Percentiles rank a stretch among this genome's conserved stretches.
Evolutionary conservation across 345 rosid species (phyloP).

Genomic region (Syzygium aqueum): DNA sequence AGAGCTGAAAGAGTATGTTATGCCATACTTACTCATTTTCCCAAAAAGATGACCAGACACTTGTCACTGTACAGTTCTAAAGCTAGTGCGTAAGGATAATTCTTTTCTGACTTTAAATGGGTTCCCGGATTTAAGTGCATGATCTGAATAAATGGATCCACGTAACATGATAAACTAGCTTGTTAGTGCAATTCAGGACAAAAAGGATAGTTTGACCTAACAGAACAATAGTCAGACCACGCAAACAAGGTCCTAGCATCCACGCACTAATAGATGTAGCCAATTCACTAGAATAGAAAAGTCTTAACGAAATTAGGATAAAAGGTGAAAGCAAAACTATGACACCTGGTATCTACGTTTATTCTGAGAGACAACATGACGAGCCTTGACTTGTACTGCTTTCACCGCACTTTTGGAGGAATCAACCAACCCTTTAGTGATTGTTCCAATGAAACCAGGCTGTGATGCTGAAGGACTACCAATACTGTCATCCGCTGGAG

Average conservation of each 20-base stretch:
- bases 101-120: not conserved
- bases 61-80: not conserved
- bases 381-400: constrained; percentile 92
- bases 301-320: not conserved
- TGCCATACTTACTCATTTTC: not conserved
- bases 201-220: not conserved
- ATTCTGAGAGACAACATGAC: constrained; percentile 91
- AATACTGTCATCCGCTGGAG: constrained; percentile 22
- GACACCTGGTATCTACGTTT: constrained; percentile 92
- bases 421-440: constrained; percentile 72
- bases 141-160: not conserved
- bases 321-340: not conserved
- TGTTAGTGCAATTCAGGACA: not conserved
- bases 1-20: not conserved
- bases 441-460: constrained; percentile 55
- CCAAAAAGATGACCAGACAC: not conserved
- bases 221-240: not conserved
- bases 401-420: constrained; percentile 81
- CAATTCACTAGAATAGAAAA: not conserved
- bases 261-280: not conserved
- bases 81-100: not conserved
- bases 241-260: not conserved
- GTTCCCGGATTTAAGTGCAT: not conserved
- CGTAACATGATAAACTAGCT: not conserved
- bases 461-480: constrained; percentile 27